phyloP scores from a whole-genome alignment of 116 monocot genomes.

The Thalassia testudinum region DNA sequence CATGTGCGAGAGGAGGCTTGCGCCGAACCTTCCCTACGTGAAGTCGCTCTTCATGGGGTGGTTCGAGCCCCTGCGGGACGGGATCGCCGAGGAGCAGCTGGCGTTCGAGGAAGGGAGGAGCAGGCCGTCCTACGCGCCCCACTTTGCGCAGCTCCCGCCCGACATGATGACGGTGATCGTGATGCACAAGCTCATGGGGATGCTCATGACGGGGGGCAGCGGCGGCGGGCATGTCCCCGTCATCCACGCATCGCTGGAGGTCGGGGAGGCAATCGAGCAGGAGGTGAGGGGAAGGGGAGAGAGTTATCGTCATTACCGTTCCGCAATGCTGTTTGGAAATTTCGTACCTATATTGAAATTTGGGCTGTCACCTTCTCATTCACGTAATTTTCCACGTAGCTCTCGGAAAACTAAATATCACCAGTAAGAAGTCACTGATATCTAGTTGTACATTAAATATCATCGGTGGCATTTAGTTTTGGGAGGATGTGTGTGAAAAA shows the following conservation, averaged over 20 bases:
- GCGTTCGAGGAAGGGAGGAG: slow-evolving; percentile 26
- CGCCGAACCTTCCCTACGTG: slow-evolving; percentile 83
- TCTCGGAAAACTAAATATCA: neutral
- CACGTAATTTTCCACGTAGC: neutral
- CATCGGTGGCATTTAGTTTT: no score
- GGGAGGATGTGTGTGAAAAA: no score
- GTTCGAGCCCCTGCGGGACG: slow-evolving; percentile 80
- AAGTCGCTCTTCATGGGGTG: slow-evolving; percentile 88
- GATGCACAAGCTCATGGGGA: slow-evolving; percentile 82
- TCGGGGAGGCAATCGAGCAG: slow-evolving; percentile 87
- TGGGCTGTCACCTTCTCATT: neutral
- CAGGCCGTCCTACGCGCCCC: slow-evolving; percentile 18
- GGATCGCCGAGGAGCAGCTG: slow-evolving; percentile 53
- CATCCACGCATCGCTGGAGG: slow-evolving; percentile 46
- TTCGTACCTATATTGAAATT: no score
- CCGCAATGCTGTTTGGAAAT: no score
- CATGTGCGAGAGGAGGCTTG: slow-evolving; percentile 88
- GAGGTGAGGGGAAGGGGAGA: slow-evolving; percentile 61
- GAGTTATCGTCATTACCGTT: no score
- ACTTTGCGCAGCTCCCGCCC: slow-evolving; percentile 52
- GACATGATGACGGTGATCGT: slow-evolving; percentile 95
- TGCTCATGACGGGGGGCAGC: slow-evolving; percentile 61
- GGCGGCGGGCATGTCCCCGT: slow-evolving; percentile 58
- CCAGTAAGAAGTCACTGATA: no score
- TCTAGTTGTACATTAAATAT: no score